These are phyloP conservation scores for Trichoderma sp. DNA, from an alignment of 2,329 filamentous ascomycete species.

Conservation along the genomic window DNA sequence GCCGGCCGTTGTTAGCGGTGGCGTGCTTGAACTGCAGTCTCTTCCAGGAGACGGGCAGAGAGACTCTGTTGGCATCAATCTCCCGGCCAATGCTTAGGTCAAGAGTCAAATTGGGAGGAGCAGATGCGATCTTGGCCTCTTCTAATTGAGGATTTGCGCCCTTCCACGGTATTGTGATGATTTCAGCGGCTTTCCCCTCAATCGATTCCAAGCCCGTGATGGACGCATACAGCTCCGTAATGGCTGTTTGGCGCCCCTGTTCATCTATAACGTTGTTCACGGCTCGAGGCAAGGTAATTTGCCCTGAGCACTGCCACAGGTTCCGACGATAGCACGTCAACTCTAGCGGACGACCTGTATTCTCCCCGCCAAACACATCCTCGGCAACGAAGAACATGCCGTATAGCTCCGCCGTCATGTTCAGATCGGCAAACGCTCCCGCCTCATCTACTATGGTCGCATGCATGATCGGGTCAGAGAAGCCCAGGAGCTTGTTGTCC, in stretches of 20 bases:
- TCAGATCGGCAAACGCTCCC: conserved; percentile 61
- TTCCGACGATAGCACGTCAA: conserved; percentile 94
- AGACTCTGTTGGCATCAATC: conserved; percentile 76
- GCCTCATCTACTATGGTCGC: conserved; percentile 63
- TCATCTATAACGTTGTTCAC: conserved; percentile 68
- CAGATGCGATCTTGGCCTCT: conserved; percentile 47
- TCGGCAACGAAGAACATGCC: conserved; percentile 89
- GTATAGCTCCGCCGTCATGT: conserved; percentile 72
- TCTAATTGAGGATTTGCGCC: conserved; percentile 61
- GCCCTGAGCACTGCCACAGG: conserved; percentile 90
- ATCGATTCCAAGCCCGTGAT: conserved; percentile 89
- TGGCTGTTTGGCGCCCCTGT: conserved; percentile 73
- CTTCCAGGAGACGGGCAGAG: conserved; percentile 88
- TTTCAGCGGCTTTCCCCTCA: conserved; percentile 86
- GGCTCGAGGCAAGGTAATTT: conserved; percentile 73
- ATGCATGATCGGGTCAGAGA: conserved; percentile 62
- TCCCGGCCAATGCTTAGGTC: conserved; percentile 60
- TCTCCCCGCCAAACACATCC: conserved; percentile 68
- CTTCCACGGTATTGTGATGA: conserved; percentile 97
- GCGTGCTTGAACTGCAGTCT: conserved; percentile 92
- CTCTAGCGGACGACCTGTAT: conserved; percentile 63
- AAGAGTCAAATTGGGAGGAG: conserved; percentile 54
- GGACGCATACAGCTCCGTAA: conserved; percentile 74
- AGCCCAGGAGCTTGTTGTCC: conserved; percentile 72
- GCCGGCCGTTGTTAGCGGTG: conserved; percentile 90